Base-by-base conservation (phyloP, 1,284 basidiomycete genomes). In the Phellopilus nigrolimitatus region DNA sequence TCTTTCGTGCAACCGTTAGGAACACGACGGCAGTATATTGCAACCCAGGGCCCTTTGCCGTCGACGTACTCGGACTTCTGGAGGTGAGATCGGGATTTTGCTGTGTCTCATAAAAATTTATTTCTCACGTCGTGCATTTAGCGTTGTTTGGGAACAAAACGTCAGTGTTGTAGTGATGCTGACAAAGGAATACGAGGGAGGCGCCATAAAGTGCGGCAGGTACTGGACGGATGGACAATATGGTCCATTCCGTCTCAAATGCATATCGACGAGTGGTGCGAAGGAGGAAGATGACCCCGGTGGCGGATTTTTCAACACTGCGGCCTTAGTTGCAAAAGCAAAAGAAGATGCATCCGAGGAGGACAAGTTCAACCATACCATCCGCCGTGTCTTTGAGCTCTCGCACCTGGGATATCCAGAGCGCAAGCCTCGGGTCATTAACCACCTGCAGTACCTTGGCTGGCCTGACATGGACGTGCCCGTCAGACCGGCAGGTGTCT, bases 401-500 rank as follows among this genome's bases (percentile, higher is more conserved):
- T 73, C 73, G 30, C 80, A 92, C 61, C 66, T 68, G 1, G 72
- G 68, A 19, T 78, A 82, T 56, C 84, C 87, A 0, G 67, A 74
- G 12, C 71, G 76, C 10, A 72, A 76, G 0, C 72, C 82, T 1
- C 74, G 90, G 13, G 74, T 70, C 54, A 71, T 91, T 10, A 76
- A 81, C 1, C 93, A 97, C 62, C 71, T 95, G 41, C 93, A 97
- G 65, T 95, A 91, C 62, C 75, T 93, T 43, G 84, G 85, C 27
- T 97, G 93, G 93, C 91, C 92, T 1, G 93, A 97, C 62, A 87
- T 95, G 71, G 93, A 94, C 64, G 91, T 97, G 2, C 93, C 94
- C 1, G 82, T 87, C 7, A 81, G 89, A 52, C 83, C 92, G 0
- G 71, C 77, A 3, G 84, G 84, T 3, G 70, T 97, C 22, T 68